Percentiles rank a stretch among this genome's conserved stretches.
Conservation (phyloP, 129 eudicot genomes). For the Smallanthus sonchifolius region DNA sequence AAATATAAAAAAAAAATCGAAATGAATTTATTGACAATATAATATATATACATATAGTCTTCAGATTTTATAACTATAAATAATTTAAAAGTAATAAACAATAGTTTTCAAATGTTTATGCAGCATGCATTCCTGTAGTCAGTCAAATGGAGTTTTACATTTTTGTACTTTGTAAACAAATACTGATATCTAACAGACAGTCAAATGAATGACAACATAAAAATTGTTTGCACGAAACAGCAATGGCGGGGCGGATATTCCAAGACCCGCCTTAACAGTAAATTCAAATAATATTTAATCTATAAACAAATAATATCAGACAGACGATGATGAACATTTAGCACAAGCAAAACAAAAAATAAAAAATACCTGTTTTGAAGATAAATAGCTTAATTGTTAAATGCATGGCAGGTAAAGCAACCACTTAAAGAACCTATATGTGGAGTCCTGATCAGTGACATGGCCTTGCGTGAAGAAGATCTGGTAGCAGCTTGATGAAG, state of each 20-base stretch:
- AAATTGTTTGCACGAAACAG: constrained; percentile 8
- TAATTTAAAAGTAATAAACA: no score
- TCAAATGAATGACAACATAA: background rate
- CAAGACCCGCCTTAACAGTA: background rate
- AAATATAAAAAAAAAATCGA: no score
- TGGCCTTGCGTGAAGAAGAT: constrained; percentile 36
- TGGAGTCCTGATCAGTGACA: constrained; percentile 57
- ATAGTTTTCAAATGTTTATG: background rate
- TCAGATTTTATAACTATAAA: no score
- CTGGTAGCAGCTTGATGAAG: constrained; percentile 33
- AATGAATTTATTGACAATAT: no score
- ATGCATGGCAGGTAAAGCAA: constrained; percentile 91
- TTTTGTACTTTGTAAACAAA: background rate
- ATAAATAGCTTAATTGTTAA: constrained; percentile 26
- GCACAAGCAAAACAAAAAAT: constrained; percentile 14
- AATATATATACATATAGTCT: no score
- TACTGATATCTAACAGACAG: background rate
- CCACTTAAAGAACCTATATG: constrained; percentile 77
- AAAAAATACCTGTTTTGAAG: constrained; percentile 5
- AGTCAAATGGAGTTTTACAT: background rate
- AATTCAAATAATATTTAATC: background rate
- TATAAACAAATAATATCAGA: constrained; percentile 9
- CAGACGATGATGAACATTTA: constrained; percentile 13
- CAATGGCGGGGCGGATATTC: background rate
- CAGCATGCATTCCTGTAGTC: background rate